phyloP scores from a whole-genome alignment of 768 basidiomycete genomes.

The Rhizopogon vesiculosus region DNA sequence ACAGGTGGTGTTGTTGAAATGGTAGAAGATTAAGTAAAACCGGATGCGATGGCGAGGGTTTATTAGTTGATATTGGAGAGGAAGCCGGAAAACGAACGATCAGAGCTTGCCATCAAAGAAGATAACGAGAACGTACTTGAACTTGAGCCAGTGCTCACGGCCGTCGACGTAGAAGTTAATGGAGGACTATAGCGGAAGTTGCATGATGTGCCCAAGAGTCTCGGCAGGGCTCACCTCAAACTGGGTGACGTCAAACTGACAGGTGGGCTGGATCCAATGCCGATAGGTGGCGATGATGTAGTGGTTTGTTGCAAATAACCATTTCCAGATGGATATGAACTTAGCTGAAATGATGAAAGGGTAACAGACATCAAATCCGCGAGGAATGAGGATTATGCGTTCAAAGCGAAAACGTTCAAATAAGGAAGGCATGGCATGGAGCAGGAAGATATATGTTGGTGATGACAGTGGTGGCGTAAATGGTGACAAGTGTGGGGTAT shows the following conservation, averaged over 20 bases:
- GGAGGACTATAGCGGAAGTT: background rate
- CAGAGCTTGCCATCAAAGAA: background rate
- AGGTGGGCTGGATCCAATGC: background rate
- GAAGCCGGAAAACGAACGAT: background rate
- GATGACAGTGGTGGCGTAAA: background rate
- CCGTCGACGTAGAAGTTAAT: background rate
- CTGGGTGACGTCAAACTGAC: background rate
- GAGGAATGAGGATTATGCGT: background rate
- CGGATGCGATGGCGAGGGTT: background rate
- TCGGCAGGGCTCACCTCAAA: background rate
- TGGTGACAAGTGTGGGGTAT: background rate
- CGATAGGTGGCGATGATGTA: background rate
- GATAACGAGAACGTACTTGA: slow-evolving; percentile 2
- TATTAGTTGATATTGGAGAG: background rate
- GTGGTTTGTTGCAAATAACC: background rate
- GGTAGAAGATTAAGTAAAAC: background rate
- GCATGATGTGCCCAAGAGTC: background rate
- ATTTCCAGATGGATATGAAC: background rate
- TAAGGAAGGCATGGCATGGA: too few species aligned
- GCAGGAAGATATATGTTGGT: background rate
- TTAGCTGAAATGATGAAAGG: background rate
- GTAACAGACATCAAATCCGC: background rate
- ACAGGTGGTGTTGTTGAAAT: background rate
- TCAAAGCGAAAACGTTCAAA: background rate
- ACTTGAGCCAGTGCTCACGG: background rate